Evolutionary conservation across 2,329 filamentous ascomycete genomes (phyloP).

Genomic region (Fusarium pseudonygamai): DNA sequence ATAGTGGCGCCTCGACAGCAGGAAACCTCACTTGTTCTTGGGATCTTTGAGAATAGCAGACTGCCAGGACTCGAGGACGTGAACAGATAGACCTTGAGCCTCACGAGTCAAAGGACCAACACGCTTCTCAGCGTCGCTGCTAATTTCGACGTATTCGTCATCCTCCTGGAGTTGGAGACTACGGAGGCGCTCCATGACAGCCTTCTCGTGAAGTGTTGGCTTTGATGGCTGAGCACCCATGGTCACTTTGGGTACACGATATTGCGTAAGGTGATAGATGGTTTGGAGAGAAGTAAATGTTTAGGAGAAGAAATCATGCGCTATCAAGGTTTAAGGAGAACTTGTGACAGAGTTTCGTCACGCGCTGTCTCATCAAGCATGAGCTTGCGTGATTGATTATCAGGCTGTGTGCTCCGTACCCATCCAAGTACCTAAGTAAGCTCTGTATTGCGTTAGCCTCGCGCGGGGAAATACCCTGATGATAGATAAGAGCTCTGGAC

Average conservation of each 20-base stretch:
- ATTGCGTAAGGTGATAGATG: background rate
- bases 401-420: background rate
- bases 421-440: background rate
- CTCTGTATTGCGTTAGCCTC: slow-evolving; percentile 1
- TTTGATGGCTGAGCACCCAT: slow-evolving; percentile 61
- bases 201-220: slow-evolving; percentile 52
- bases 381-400: background rate
- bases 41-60: slow-evolving; percentile 69
- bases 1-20: background rate
- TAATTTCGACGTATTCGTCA: slow-evolving; percentile 64
- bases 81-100: slow-evolving; percentile 60
- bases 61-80: slow-evolving; percentile 67
- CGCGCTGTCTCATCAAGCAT: slow-evolving; percentile 29
- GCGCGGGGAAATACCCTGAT: slow-evolving; percentile 20
- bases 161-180: slow-evolving; percentile 60
- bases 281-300: background rate
- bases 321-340: background rate
- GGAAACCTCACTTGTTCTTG: slow-evolving; percentile 65
- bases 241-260: background rate
- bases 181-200: slow-evolving; percentile 55
- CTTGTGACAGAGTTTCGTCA: slow-evolving; percentile 16
- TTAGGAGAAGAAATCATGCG: background rate
- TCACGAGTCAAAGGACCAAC: slow-evolving; percentile 30
- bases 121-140: slow-evolving; percentile 47
- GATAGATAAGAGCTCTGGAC: background rate